A percentile compares a stretch with the other conserved stretches of the same genome.
These are phyloP conservation scores for Melanomma pulvis-pyrius DNA, from an alignment of 495 filamentous ascomycete species.

Conservation along the genomic window DNA sequence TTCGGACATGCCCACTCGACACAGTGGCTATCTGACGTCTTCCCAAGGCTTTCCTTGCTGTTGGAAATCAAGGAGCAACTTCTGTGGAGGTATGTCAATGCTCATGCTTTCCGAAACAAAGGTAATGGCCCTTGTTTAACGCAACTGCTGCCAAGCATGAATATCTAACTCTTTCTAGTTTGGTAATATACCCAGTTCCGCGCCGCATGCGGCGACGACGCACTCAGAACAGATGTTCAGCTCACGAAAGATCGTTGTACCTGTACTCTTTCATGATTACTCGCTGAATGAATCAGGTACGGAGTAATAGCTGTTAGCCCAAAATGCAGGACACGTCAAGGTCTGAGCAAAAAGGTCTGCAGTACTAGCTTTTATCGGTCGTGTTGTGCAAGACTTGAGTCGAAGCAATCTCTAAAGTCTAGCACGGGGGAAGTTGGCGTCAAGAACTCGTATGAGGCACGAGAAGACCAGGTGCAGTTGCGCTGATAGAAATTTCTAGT, in stretches of 20 bases:
- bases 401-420: not conserved
- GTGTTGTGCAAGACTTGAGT: too few species aligned
- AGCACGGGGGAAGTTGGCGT: not conserved
- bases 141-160: constrained; percentile 10
- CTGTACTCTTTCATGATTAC: constrained; percentile 52
- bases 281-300: constrained; percentile 49
- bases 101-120: constrained; percentile 15
- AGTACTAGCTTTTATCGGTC: too few species aligned
- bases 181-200: constrained; percentile 2
- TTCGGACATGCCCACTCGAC: constrained; percentile 18
- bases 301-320: too few species aligned
- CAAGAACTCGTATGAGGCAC: not conserved
- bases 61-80: constrained; percentile 44
- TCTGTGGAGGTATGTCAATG: constrained; percentile 46
- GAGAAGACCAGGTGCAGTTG: not conserved
- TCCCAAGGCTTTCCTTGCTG: constrained; percentile 45
- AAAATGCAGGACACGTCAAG: too few species aligned
- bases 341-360: too few species aligned
- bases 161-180: constrained; percentile 13
- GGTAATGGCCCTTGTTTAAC: constrained; percentile 1
- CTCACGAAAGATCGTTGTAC: constrained; percentile 48
- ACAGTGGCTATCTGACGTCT: constrained; percentile 8
- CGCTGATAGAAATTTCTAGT: not conserved
- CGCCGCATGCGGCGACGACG: constrained; percentile 7
- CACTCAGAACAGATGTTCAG: constrained; percentile 46